A percentile compares a stretch with the other conserved stretches of the same genome.
phyloP scores from a whole-genome alignment of 2,329 filamentous ascomycete genomes.

The Neonectria ditissima region DNA sequence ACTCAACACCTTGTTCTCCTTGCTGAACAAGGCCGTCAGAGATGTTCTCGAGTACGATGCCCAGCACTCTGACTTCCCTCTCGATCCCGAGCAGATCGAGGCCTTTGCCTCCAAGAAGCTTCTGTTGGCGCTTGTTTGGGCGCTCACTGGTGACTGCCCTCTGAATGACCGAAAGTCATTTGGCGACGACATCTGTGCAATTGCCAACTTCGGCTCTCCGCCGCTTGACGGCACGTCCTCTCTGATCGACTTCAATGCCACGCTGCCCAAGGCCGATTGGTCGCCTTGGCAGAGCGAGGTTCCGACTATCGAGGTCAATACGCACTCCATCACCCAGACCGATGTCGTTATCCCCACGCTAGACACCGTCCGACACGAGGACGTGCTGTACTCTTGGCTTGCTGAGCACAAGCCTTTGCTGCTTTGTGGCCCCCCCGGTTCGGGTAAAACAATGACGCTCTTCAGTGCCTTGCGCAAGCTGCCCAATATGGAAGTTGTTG shows the following conservation, averaged over 20 bases:
- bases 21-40: constrained; percentile 93
- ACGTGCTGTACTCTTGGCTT: constrained; percentile 99
- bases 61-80: constrained; percentile 92
- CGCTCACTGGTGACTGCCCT: constrained; percentile 94
- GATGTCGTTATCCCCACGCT: constrained; percentile 98
- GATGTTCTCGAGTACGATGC: constrained; percentile 96
- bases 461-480: constrained; percentile 97
- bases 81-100: constrained; percentile 91
- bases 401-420: constrained; percentile 98
- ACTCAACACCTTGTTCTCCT: constrained; percentile 91
- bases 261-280: constrained; percentile 89
- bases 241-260: constrained; percentile 95
- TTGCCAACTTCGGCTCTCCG: constrained; percentile 89
- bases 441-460: constrained; percentile 99
- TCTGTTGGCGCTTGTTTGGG: constrained; percentile 92
- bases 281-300: constrained; percentile 94
- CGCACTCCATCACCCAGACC: constrained; percentile 96
- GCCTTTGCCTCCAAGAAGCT: constrained; percentile 93
- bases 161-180: constrained; percentile 88
- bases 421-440: constrained; percentile 96
- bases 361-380: constrained; percentile 97
- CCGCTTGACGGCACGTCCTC: constrained; percentile 81
- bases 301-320: constrained; percentile 95
- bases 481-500: constrained; percentile 98
- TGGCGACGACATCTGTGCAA: constrained; percentile 83